Base-by-base conservation (phyloP, 768 basidiomycete genomes). In the Coprinopsis cinerea region DNA sequence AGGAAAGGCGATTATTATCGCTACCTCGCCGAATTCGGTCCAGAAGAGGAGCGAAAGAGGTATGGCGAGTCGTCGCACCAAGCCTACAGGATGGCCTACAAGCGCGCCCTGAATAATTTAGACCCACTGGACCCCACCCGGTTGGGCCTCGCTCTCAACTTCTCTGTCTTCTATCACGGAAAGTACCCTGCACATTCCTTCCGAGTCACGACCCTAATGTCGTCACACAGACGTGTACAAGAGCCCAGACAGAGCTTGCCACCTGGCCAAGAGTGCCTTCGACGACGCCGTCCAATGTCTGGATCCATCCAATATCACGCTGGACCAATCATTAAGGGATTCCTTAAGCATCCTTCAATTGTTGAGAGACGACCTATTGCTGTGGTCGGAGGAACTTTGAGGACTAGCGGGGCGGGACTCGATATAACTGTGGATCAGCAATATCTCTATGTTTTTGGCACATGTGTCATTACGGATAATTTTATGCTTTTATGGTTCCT, bases 131-230 rank as follows among this genome's bases (percentile, higher is more conserved):
- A 93, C 68, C 90, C 92, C 49, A 93, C 92, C 53, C 80, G 90
- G 58, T 72, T 94, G 51, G 92, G 91, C 28, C 72, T 94, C 44
- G 90, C 91, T 27, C 75, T 94, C 60, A 94, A 93, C 71, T 92
- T 94, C 69, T 85, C 89, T n/a, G 92, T 94, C 44, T 94, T 88
- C 73, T 92, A 88, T 66, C 91, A 91, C 64, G 77, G 69, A 68
- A 27, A 54, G 64, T n/a, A n/a, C n/a, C n/a, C n/a, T n/a, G n/a
- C n/a, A 13, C 34, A 23, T 14, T 2, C 13, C 15, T 24, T 10
- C n/a, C 23, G 9, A 18, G 14, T 5, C 15, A 9, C 5, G 40
- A 20, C 30, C 37, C 41, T 28, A 25, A 30, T 24, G 4, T 4
- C 32, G 28, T 13, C 20, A 7, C 7, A 20, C 18, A 71, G 85